phyloP scores from a whole-genome alignment of 2,329 filamentous ascomycete species.

The Diatrype stigma region DNA sequence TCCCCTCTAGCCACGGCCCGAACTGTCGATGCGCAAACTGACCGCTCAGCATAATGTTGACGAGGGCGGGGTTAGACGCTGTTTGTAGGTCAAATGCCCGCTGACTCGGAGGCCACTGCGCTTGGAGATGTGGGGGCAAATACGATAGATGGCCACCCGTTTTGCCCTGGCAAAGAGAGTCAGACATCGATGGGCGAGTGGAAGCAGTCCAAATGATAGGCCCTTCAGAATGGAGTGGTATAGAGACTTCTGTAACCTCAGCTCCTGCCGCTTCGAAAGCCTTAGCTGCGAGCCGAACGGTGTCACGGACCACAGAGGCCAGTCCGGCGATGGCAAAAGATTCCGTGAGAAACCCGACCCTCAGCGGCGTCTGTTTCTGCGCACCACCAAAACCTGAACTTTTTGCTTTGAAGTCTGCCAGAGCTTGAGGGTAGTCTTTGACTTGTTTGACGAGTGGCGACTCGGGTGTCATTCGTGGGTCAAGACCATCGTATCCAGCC shows the following conservation, averaged over 20 bases:
- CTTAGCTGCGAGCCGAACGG: slow-evolving; percentile 31
- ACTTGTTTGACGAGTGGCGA: slow-evolving; percentile 32
- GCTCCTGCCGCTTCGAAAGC: slow-evolving; percentile 38
- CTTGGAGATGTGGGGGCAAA: slow-evolving; percentile 27
- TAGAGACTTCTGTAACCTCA: slow-evolving; percentile 38
- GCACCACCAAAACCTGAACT: slow-evolving; percentile 6
- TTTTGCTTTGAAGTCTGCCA: slow-evolving; percentile 10
- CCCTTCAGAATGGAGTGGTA: slow-evolving; percentile 44
- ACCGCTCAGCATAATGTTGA: slow-evolving; percentile 43
- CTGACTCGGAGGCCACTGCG: slow-evolving; percentile 35
- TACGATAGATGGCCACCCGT: slow-evolving; percentile 30
- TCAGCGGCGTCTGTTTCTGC: slow-evolving; percentile 26
- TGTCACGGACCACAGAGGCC: slow-evolving; percentile 33
- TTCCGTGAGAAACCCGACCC: slow-evolving; percentile 42
- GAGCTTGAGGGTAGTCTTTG: slow-evolving; percentile 26
- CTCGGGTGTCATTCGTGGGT: slow-evolving; percentile 37
- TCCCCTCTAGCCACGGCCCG: slow-evolving; percentile 31
- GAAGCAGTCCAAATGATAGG: slow-evolving; percentile 45
- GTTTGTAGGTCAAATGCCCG: slow-evolving; percentile 38
- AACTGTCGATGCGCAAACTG: slow-evolving; percentile 22
- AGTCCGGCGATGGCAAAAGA: slow-evolving; percentile 36
- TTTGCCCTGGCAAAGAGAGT: slow-evolving; percentile 27
- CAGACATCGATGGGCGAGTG: slow-evolving; percentile 30
- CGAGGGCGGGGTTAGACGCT: slow-evolving; percentile 39
- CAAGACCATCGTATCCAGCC: slow-evolving; percentile 41